These are phyloP conservation scores for Aspergillus sp. DNA, from an alignment of 2,329 filamentous ascomycete genomes.

Conservation along the genomic window DNA sequence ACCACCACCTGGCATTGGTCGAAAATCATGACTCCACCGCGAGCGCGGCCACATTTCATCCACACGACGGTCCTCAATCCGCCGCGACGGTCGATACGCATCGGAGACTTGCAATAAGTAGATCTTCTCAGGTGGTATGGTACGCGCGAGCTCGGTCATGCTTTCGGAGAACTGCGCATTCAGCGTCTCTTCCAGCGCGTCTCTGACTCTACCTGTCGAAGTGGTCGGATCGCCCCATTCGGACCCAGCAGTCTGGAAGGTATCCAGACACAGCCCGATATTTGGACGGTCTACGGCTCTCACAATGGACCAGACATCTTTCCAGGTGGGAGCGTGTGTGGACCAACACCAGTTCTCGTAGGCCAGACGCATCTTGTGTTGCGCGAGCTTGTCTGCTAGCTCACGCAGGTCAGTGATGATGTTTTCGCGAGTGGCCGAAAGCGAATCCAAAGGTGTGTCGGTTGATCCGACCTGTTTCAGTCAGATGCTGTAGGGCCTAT, in stretches of 20 bases:
- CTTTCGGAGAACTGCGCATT: constrained; percentile 52
- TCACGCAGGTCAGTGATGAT: constrained; percentile 62
- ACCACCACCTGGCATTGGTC: constrained; percentile 66
- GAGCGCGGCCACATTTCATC: constrained; percentile 59
- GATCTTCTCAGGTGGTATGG: constrained; percentile 67
- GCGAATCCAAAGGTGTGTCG: constrained; percentile 56
- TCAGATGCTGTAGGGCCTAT: background rate
- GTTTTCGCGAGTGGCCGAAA: constrained; percentile 49
- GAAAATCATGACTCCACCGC: constrained; percentile 68
- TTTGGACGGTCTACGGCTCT: constrained; percentile 61
- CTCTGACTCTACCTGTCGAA: constrained; percentile 56
- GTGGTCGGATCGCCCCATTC: constrained; percentile 73
- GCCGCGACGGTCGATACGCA: constrained; percentile 62
- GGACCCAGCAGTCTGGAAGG: constrained; percentile 70
- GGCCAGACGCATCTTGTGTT: constrained; percentile 59
- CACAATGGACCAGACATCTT: constrained; percentile 67
- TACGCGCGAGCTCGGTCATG: constrained; percentile 54
- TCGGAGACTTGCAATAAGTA: constrained; percentile 73
- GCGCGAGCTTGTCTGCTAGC: constrained; percentile 61
- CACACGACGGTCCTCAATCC: constrained; percentile 53
- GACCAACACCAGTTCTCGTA: constrained; percentile 86
- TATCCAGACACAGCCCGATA: constrained; percentile 72
- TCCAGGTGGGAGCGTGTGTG: constrained; percentile 66
- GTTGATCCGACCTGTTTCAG: constrained; percentile 56
- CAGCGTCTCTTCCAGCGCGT: constrained; percentile 46